A percentile compares a stretch with the other conserved stretches of the same genome.
Evolutionary conservation across 768 basidiomycete species (phyloP).

Genomic region (Rhodotorula kratochvilovae): DNA sequence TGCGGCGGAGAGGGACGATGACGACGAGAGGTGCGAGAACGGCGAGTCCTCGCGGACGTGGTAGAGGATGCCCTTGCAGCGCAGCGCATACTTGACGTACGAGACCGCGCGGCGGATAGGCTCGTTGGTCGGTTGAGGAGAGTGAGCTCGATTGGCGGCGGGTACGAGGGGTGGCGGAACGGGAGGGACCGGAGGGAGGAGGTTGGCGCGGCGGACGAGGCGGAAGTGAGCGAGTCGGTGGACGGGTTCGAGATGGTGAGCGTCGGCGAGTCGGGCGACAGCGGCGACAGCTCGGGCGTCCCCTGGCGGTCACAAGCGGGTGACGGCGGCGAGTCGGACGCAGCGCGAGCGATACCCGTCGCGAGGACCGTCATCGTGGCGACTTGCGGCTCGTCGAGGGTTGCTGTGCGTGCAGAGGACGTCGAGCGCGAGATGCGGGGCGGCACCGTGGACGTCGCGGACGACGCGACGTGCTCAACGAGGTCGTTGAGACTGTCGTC

Average conservation of each 20-base stretch:
- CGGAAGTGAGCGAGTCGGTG: slow-evolving; percentile 5
- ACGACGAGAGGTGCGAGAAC: neutral
- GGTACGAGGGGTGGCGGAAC: neutral
- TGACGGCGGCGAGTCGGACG: neutral
- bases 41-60: slow-evolving; percentile 35
- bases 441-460: too few relatives aligned
- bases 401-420: neutral
- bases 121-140: slow-evolving; percentile 44
- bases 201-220: slow-evolving; percentile 3
- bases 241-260: neutral
- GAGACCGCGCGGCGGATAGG: slow-evolving; percentile 41
- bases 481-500: neutral
- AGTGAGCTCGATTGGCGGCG: slow-evolving; percentile 31
- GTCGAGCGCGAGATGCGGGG: neutral
- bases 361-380: neutral
- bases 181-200: slow-evolving; percentile 9
- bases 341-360: neutral
- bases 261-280: neutral
- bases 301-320: too few relatives aligned
- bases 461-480: neutral
- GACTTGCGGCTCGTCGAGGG: neutral
- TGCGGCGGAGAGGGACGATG: neutral
- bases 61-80: slow-evolving; percentile 45
- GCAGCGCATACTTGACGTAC: slow-evolving; percentile 46
- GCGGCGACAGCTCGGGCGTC: neutral